phyloP scores from a whole-genome alignment of 768 basidiomycete genomes.

The Podaxis sp. region DNA sequence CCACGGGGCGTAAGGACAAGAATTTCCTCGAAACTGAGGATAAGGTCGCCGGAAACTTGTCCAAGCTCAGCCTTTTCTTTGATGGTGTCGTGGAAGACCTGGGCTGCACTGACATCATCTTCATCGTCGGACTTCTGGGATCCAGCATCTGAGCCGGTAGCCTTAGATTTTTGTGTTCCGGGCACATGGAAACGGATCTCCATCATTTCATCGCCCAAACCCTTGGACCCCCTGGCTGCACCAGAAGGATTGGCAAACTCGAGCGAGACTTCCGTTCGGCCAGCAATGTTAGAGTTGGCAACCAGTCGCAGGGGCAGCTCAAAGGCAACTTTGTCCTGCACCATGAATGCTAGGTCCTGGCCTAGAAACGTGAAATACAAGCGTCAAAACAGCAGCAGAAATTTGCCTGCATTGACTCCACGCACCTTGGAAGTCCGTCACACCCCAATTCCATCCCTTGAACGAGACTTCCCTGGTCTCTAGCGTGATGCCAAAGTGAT shows the following conservation, averaged over 20 bases:
- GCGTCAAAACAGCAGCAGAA: constrained; percentile 2
- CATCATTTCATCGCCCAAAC: constrained; percentile 79
- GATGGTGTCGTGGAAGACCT: constrained; percentile 94
- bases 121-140: constrained; percentile 75
- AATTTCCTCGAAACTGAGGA: constrained; percentile 94
- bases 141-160: constrained; percentile 70
- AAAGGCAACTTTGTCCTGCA: constrained; percentile 86
- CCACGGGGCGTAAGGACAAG: constrained; percentile 95
- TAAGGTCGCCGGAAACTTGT: constrained; percentile 86
- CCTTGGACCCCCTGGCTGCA: constrained; percentile 39
- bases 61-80: constrained; percentile 97
- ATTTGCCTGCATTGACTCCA: not conserved
- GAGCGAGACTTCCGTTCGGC: constrained; percentile 97
- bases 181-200: constrained; percentile 98
- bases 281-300: constrained; percentile 96
- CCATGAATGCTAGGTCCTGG: constrained; percentile 87
- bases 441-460: constrained; percentile 99
- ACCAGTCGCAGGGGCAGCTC: constrained; percentile 85
- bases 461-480: constrained; percentile 86
- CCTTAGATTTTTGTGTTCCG: constrained; percentile 56
- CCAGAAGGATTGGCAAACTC: constrained; percentile 70
- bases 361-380: constrained; percentile 43
- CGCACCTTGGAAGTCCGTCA: constrained; percentile 89
- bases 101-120: constrained; percentile 86
- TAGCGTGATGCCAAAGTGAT: constrained; percentile 81